Evolutionary conservation across 306 rosid species (phyloP), one percentile per base, ranked within the genome.

Genomic region (Quercus bicolor): DNA sequence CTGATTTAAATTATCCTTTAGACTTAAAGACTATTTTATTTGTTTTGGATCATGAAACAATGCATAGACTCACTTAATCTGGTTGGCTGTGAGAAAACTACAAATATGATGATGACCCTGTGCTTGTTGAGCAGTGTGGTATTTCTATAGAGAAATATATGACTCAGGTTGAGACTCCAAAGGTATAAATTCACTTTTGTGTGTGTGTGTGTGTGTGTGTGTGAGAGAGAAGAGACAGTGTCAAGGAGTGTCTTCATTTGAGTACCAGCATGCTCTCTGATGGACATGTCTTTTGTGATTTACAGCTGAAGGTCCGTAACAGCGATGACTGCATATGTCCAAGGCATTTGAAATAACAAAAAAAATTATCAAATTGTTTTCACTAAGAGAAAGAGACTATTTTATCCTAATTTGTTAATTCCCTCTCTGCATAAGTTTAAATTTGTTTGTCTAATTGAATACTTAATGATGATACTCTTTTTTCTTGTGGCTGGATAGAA

Each of bases 221-320:
- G 37, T 5, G 37, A 4, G 37, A 5, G 37, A 5, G 37, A 5
- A 33, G 37, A 33, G 40, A 34, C 6, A 31, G 34, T 31, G 40
- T 34, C 9, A 6, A 34, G 9, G 9, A 34, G 40, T 34, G 9
- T 34, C 9, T 34, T 34, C 40, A 34, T 0, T 34, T 34, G 2
- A 6, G 40, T 34, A 34, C 9, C 40, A 9, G 40, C 40, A 34
- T 34, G 40, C 40, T 34, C 40, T 34, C 40, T 34, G 9, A 34
- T 6, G 40, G 40, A 34, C 8, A 34, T 6, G 40, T 34, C 40
- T 34, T 34, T 34, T 34, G 40, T 34, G 40, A 6, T 73, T 56
- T 68, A 75, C 92, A 94, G 98, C 81, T 95, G 81, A 91, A 86
- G 88, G 92, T 92, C 29, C 98, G 98, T 40, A 89, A 85, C 72